Evolutionary conservation across 75 land plant genomes (phyloP).

Genomic region (Sequoia sempervirens): DNA sequence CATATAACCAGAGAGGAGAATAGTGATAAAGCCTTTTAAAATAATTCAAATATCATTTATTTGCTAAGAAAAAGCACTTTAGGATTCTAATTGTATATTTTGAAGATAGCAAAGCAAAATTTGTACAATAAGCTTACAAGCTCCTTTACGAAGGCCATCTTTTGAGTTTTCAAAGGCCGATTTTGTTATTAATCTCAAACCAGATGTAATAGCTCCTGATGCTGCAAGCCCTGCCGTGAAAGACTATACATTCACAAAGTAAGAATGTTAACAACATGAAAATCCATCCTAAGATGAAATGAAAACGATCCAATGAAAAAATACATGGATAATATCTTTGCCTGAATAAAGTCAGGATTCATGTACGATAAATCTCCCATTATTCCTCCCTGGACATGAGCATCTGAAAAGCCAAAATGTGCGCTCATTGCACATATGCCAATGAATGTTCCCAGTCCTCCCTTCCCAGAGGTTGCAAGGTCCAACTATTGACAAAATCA

Average conservation of each 20-base stretch:
- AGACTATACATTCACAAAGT: conserved; percentile 43
- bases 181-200: conserved; percentile 75
- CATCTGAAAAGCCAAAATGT: conserved; percentile 89
- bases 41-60: background rate
- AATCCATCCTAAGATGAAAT: background rate
- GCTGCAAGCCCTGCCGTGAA: conserved; percentile 94
- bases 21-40: background rate
- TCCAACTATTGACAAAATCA: conserved; percentile 53
- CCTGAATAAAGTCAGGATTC: conserved; percentile 87
- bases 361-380: conserved; percentile 94
- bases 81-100: background rate
- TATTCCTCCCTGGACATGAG: conserved; percentile 90
- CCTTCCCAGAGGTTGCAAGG: conserved; percentile 68
- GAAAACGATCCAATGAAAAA: background rate
- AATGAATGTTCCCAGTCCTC: conserved; percentile 59
- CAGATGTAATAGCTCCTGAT: conserved; percentile 85
- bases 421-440: conserved; percentile 69
- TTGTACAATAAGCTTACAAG: conserved; percentile 23
- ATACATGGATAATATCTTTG: conserved; percentile 6
- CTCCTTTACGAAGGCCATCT: conserved; percentile 45
- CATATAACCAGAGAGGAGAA: background rate
- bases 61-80: background rate
- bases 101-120: background rate
- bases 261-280: background rate
- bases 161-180: conserved; percentile 40